These are phyloP conservation scores for Eimeria maxima DNA, from an alignment of 169 alveolate species.

Conservation along the genomic window DNA sequence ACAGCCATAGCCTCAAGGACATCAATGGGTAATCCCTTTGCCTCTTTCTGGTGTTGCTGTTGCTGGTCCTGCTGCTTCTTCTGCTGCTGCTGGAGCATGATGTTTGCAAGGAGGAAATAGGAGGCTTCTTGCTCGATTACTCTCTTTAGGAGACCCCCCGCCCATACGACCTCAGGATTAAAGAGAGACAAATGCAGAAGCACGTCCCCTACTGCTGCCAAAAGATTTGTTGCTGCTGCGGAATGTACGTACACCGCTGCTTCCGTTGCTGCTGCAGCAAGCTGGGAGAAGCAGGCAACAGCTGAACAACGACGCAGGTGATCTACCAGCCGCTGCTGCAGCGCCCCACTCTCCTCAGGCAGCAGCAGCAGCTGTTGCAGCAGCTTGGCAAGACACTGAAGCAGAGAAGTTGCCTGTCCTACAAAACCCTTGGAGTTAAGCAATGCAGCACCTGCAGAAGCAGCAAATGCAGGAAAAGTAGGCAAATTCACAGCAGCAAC, in stretches of 20 bases:
- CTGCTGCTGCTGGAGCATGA: conserved; percentile 47
- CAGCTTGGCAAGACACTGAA: not conserved
- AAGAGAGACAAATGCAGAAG: not conserved
- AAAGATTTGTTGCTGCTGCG: not conserved
- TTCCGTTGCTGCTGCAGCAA: conserved; percentile 56
- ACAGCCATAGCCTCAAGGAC: conserved; percentile 37
- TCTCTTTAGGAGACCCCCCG: conserved; percentile 35
- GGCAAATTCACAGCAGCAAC: not conserved
- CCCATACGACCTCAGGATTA: not conserved
- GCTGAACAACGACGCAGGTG: conserved; percentile 52
- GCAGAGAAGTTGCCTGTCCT: not conserved
- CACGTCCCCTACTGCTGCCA: conserved; percentile 15
- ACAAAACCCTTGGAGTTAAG: not conserved
- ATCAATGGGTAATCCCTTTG: not conserved
- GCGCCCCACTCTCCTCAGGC: not conserved
- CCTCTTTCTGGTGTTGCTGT: not conserved
- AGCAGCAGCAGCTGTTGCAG: conserved; percentile 72
- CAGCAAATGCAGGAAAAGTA: not conserved
- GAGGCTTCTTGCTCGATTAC: not conserved
- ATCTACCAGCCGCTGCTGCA: conserved; percentile 51
- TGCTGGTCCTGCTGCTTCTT: not conserved
- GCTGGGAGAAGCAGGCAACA: not conserved
- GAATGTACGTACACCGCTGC: not conserved
- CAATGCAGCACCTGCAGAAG: conserved; percentile 39
- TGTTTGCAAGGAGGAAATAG: not conserved